A percentile compares a stretch with the other conserved stretches of the same genome.
Conservation (phyloP, 768 basidiomycete genomes). For the Panaeolus papilionaceus region DNA sequence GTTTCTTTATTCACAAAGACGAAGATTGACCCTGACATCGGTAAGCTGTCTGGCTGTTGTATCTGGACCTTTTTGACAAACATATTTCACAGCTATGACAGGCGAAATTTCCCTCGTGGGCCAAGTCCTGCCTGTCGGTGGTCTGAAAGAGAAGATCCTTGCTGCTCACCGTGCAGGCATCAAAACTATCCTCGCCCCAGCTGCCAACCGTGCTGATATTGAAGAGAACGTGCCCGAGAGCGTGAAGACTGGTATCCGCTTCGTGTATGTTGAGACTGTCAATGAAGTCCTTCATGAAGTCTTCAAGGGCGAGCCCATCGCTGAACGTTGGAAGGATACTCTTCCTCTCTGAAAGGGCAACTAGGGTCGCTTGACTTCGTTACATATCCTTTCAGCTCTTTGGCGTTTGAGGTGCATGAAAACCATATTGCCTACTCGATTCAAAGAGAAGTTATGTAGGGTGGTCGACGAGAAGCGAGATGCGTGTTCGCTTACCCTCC, state of each 20-base stretch:
- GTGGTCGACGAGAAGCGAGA: not conserved
- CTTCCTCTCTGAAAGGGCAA: slow-evolving; percentile 21
- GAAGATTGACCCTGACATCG: slow-evolving; percentile 85
- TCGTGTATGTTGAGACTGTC: slow-evolving; percentile 96
- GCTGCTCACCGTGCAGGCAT: slow-evolving; percentile 98
- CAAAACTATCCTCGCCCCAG: slow-evolving; percentile 87
- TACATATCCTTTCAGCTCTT: not conserved
- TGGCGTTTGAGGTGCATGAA: not conserved
- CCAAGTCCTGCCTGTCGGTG: slow-evolving; percentile 95
- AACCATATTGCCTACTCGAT: not conserved
- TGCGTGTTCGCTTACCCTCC: not conserved
- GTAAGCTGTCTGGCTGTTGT: slow-evolving; percentile 48
- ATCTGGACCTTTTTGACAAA: slow-evolving; percentile 4
- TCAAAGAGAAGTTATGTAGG: not conserved
- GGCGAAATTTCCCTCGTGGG: slow-evolving; percentile 97
- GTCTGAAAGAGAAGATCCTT: slow-evolving; percentile 94
- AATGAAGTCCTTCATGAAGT: slow-evolving; percentile 89
- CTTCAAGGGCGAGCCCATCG: slow-evolving; percentile 65
- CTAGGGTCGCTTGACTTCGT: not conserved
- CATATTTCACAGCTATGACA: slow-evolving; percentile 78
- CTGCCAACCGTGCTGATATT: slow-evolving; percentile 91
- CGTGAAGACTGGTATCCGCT: slow-evolving; percentile 93
- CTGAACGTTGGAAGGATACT: slow-evolving; percentile 64
- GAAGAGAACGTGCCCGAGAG: slow-evolving; percentile 97
- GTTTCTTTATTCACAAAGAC: slow-evolving; percentile 92